Base-by-base conservation (phyloP, 2,329 filamentous ascomycete species). In the Neocucurbitaria cava region DNA sequence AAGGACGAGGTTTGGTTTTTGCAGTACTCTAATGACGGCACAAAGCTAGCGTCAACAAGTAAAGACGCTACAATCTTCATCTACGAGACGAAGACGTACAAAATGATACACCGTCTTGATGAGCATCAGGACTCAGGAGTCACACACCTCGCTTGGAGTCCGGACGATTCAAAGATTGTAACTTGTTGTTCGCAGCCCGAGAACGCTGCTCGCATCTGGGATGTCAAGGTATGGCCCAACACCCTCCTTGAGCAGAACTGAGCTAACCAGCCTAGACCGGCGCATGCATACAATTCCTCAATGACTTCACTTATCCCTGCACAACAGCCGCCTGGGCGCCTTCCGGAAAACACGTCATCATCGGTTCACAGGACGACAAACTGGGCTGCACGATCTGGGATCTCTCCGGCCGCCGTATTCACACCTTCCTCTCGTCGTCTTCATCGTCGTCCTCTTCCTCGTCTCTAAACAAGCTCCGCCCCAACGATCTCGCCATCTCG, bases 1-100 rank as follows among this genome's bases (percentile, higher is more conserved):
- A 79, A 79, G 0, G 90, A 92, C 52, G 94, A 99, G 76, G 89
- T 97, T 11, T 99, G 94, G 93, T 90, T 92, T 69, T 82, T 97
- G 10, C 85, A 89, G 46, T 99, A 96, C 74, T 98, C 94, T 5
- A 88, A 96, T 58, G 88, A 96, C 66, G 95, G 95, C 15, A 85
- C 83, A 20, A 89, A 85, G 65, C 78, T 99, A 52, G 95, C 93
- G 2, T 94, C 91, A 31, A 90, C 92, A 54, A 92, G 94, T 45
- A 85, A 85, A 65, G 90, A 91, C 58, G 86, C 85, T 24, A 82
- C 84, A 7, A 89, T 96, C 43, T 83, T 91, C 49, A 90, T 99
- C 52, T 98, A 95, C 79, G 89, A 96, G 51, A 89, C 91, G 0
- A 80, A 80, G 2, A 85, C 84, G 0, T 96, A 93, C 70, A 78